Evolutionary conservation across 2,329 filamentous ascomycete species (phyloP).

Genomic region (Myriosclerotinia scirpicola): DNA sequence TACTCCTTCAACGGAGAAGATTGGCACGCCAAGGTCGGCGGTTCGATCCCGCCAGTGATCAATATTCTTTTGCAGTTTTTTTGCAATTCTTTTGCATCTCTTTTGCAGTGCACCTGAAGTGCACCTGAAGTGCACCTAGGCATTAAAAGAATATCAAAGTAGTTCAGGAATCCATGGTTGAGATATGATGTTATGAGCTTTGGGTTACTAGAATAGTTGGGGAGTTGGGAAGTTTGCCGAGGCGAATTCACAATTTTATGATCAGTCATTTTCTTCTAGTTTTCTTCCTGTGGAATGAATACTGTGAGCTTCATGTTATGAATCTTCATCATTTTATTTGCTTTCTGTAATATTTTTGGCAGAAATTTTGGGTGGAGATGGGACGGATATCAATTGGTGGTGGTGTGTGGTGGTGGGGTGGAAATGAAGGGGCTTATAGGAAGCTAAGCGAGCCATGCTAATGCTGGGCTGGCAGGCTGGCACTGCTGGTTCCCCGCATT

Average conservation of each 20-base stretch:
- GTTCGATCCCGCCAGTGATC: conserved; percentile 8
- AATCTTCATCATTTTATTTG: neutral
- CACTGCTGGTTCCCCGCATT: too few relatives aligned
- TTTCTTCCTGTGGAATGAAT: too few relatives aligned
- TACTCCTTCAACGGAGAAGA: neutral
- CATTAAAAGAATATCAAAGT: neutral
- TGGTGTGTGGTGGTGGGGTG: neutral
- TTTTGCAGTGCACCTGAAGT: too few relatives aligned
- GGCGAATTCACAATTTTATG: neutral
- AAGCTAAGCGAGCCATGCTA: neutral
- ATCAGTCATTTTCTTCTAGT: neutral
- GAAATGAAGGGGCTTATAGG: neutral
- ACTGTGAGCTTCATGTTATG: neutral
- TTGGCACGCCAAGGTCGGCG: conserved; percentile 4
- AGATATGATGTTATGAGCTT: neutral
- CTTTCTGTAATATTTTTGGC: too few relatives aligned
- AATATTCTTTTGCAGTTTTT: neutral
- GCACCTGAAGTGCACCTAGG: too few relatives aligned
- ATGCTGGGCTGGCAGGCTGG: too few relatives aligned
- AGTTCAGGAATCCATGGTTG: too few relatives aligned
- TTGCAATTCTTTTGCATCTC: neutral
- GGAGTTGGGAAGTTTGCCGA: neutral
- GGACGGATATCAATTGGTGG: neutral
- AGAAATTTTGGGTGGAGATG: neutral
- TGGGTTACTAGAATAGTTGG: too few relatives aligned